Conservation (phyloP, 2,329 filamentous ascomycete species). For the Penicillium sp. region DNA sequence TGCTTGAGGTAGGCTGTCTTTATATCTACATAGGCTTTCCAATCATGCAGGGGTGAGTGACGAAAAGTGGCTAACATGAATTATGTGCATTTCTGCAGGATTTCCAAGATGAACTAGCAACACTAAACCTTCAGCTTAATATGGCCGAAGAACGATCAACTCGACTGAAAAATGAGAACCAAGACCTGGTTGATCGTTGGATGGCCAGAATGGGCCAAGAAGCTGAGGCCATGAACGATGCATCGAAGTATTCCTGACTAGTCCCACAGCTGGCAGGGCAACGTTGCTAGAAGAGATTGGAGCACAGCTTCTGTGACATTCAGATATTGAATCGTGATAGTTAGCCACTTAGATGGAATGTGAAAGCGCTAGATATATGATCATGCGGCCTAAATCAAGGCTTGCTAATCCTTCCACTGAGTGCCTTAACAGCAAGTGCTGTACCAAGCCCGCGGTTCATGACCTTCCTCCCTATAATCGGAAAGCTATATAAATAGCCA, state of each 20-base stretch:
- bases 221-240: constrained; percentile 79
- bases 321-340: neutral
- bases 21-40: neutral
- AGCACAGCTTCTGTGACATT: neutral
- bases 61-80: neutral
- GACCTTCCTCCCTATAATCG: neutral
- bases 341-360: neutral
- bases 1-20: constrained; percentile 65
- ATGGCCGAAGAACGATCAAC: constrained; percentile 75
- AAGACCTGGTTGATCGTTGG: constrained; percentile 86
- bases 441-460: neutral
- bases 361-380: neutral
- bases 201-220: constrained; percentile 84
- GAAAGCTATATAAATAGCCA: neutral
- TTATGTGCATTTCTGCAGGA: constrained; percentile 50
- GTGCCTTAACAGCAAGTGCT: neutral
- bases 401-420: neutral
- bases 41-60: neutral
- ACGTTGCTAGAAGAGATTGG: neutral
- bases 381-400: neutral
- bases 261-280: neutral
- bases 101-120: constrained; percentile 90
- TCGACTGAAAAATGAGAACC: constrained; percentile 77
- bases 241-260: constrained; percentile 47
- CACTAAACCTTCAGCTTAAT: constrained; percentile 82